Conservation (phyloP, 192 early-diverging fungal species). For the Rhizoclosmatium sp. region DNA sequence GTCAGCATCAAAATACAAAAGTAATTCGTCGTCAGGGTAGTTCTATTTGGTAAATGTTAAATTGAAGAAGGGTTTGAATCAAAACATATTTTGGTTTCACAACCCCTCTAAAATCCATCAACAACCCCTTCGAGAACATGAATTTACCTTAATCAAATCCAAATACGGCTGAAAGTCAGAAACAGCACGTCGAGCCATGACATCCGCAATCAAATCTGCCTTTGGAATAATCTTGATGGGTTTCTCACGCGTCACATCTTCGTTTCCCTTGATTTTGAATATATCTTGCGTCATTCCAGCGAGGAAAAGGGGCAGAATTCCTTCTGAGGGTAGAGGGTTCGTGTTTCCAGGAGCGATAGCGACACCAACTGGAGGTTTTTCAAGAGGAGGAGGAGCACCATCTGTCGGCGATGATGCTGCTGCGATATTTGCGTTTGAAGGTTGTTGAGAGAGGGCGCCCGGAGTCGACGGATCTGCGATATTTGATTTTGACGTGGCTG, state of each 20-base stretch:
- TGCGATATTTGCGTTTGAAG: too few species aligned
- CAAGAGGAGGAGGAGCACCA: neutral
- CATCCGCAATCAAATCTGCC: slow-evolving; percentile 62
- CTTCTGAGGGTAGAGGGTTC: slow-evolving; percentile 30
- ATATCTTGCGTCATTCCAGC: slow-evolving; percentile 61
- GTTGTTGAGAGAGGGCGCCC: too few species aligned
- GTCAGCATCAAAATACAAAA: slow-evolving; percentile 60
- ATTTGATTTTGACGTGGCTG: too few species aligned
- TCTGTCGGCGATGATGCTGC: too few species aligned
- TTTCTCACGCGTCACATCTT: slow-evolving; percentile 57
- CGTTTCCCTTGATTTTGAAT: slow-evolving; percentile 60
- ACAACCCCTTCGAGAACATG: too few species aligned
- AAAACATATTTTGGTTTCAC: too few species aligned
- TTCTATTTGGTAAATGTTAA: slow-evolving; percentile 42
- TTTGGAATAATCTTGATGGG: slow-evolving; percentile 65
- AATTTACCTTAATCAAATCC: slow-evolving; percentile 50
- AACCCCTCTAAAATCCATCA: too few species aligned
- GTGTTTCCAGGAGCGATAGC: slow-evolving; percentile 23
- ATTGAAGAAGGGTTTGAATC: neutral
- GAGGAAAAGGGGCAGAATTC: slow-evolving; percentile 63
- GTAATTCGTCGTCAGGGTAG: slow-evolving; percentile 64
- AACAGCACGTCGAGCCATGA: slow-evolving; percentile 58
- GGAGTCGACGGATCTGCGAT: too few species aligned
- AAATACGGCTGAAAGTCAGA: slow-evolving; percentile 67
- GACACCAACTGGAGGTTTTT: slow-evolving; percentile 18